Conservation (phyloP, 78 protist species). For the Tieghemostelium lacteum region DNA sequence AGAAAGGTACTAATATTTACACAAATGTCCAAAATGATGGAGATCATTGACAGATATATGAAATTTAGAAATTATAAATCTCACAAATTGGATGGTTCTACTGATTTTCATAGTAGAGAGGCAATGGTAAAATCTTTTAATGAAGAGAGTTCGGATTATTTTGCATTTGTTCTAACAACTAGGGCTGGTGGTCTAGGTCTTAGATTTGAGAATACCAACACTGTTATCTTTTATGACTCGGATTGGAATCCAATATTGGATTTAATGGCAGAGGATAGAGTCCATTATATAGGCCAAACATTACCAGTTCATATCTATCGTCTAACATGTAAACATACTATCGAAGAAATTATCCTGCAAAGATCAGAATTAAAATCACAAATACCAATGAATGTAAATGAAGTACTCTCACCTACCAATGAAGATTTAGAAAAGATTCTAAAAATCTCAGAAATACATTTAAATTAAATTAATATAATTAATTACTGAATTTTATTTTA, state of each 20-base stretch:
- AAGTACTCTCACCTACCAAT: too few relatives aligned
- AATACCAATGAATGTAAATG: too few relatives aligned
- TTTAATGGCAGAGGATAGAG: constrained; percentile 96
- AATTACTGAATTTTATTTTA: too few relatives aligned
- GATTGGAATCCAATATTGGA: constrained; percentile 99
- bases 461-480: too few relatives aligned
- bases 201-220: constrained; percentile 98
- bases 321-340: constrained; percentile 87
- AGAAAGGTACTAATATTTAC: constrained; percentile 91
- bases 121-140: constrained; percentile 93
- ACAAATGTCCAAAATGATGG: constrained; percentile 98
- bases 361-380: constrained; percentile 91
- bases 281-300: constrained; percentile 98
- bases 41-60: constrained; percentile 97
- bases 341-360: constrained; percentile 96
- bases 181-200: constrained; percentile 98
- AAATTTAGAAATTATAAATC: constrained; percentile 80
- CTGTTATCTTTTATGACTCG: constrained; percentile 97
- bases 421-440: too few relatives aligned
- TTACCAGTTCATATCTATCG: constrained; percentile 97
- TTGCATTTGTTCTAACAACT: constrained; percentile 95
- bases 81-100: constrained; percentile 97
- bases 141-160: constrained; percentile 72
- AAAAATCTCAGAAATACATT: too few relatives aligned
- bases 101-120: constrained; percentile 88